Evolutionary conservation across 495 filamentous ascomycete genomes (phyloP).

Genomic region (Entonaema liquescens): DNA sequence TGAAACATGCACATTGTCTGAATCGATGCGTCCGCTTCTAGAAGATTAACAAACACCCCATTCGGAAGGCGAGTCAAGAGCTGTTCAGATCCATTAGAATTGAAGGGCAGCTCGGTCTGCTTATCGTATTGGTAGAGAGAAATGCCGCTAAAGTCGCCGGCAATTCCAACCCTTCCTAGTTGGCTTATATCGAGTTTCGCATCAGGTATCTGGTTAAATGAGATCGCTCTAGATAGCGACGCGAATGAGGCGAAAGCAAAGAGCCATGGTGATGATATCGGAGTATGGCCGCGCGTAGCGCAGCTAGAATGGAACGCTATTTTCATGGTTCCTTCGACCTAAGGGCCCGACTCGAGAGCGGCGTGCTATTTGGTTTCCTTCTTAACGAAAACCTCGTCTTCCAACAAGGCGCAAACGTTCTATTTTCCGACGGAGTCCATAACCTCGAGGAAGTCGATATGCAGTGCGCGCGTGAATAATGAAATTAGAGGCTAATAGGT

Average conservation of each 20-base stretch:
- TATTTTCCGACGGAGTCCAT: slow-evolving; percentile 36
- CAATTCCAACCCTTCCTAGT: slow-evolving; percentile 85
- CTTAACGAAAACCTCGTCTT: slow-evolving; percentile 30
- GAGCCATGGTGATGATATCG: slow-evolving; percentile 42
- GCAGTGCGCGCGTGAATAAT: not conserved
- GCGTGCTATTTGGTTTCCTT: slow-evolving; percentile 36
- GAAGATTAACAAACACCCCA: slow-evolving; percentile 78
- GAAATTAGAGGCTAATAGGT: slow-evolving; percentile 9
- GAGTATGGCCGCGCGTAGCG: slow-evolving; percentile 45
- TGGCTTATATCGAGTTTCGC: slow-evolving; percentile 83
- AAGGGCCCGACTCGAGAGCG: slow-evolving; percentile 24
- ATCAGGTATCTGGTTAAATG: slow-evolving; percentile 73
- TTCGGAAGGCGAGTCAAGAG: slow-evolving; percentile 86
- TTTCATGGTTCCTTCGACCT: slow-evolving; percentile 49
- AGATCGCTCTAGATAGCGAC: slow-evolving; percentile 66
- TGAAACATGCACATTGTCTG: slow-evolving; percentile 85
- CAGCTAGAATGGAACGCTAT: slow-evolving; percentile 47
- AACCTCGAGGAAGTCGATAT: slow-evolving; percentile 30
- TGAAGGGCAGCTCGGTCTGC: slow-evolving; percentile 74
- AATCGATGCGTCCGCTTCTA: slow-evolving; percentile 81
- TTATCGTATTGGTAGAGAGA: slow-evolving; percentile 87
- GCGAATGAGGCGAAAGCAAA: slow-evolving; percentile 54
- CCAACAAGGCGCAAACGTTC: slow-evolving; percentile 21
- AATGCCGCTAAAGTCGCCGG: slow-evolving; percentile 89
- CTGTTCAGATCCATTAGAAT: slow-evolving; percentile 78